Evolutionary conservation across 306 rosid genomes (phyloP), one percentile per base, ranked within the genome.

Genomic region (Abrus pulchellus): DNA sequence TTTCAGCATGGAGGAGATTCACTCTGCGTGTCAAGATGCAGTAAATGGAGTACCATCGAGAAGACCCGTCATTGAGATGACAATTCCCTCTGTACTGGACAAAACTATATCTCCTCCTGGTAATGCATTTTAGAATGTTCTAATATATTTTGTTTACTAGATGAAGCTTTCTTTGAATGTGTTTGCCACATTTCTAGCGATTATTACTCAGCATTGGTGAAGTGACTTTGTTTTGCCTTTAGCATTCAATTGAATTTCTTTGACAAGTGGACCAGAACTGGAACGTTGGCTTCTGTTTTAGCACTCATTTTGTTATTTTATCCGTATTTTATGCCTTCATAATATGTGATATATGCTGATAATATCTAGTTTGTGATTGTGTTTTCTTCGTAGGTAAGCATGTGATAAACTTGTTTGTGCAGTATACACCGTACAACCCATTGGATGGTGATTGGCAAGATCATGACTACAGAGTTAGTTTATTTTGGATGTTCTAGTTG

Each of bases 51-150:
- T 86, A 67, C 97, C 99, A 56, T 94, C 99, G 9, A 74, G 79
- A 76, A 89, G 95, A 80, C 99, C 94, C 1, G 68, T 94, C 63
- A 93, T 93, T 33, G 99, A 94, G 90, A 94, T 94, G 97, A 88
- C 99, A 72, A 92, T 94, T 79, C 97, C 99, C 73, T 94, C 99
- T 30, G 80, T 76, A 59, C 82, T 94, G 52, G 99, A 94, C 89
- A 87, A 88, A 73, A 93, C 97, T 69, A 83, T 94, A 83, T 92
- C 99, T 83, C 97, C 97, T 45, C 93, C 95, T 45, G 99, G 97
- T 94, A 90, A 80, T 68, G 3, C 75, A 14, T 72, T 48, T 3
- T 54, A 44, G 64, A 28, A 54, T 69, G 41, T 61, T 33, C 63
- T 52, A 36, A 67, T 84, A 52, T 74, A 61, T 64, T 60, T 27